Base-by-base conservation (phyloP, 176 grass and related monocot species). In the Triticum urartu region DNA sequence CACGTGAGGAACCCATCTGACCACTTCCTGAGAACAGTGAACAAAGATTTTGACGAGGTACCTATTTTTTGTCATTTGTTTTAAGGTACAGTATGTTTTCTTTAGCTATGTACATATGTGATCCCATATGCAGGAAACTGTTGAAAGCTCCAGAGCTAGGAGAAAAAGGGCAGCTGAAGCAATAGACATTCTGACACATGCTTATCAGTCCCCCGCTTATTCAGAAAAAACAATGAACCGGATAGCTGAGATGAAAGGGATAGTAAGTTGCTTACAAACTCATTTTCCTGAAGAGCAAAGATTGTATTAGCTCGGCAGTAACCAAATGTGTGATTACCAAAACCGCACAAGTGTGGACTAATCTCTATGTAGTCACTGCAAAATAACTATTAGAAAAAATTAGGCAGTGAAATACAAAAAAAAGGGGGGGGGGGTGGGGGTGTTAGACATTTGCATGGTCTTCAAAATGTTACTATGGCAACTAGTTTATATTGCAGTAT, bases 41-140 rank as follows among this genome's bases (percentile, higher is more conserved):
- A 88, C 20, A 91, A 91, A 63, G 89, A 91, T 26, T 91, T 87
- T 79, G 86, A 91, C 5, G 79, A 87, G 88, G 88, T 90, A 81
- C n/a, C 13, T 5, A 21, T 68, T 15, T 58, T 24, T 21, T 13
- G 30, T 33, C 36, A 38, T 38, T 38, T 38, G 5, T 38, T 38
- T 6, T 26, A 59, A 14, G 26, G 9, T 47, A 47, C 42, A 2
- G 42, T 26, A 64, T 11, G 36, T n/a, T 60, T 20, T 62, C 3
- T 39, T 40, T n/a, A 9, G 22, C 28, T 81, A 69, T 61, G 32
- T 33, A 33, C 32, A 7, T 38, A 40, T 40, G 39, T 40, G 2
- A 77, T 60, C 14, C 8, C 7, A 40, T 9, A 12, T 20, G 14
- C 34, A 91, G 90, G 90, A 88, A 77, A 56, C 2, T 2, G 72